Evolutionary conservation across 148 eudicot species (phyloP).

Genomic region (Tetragonia tetragonoides): DNA sequence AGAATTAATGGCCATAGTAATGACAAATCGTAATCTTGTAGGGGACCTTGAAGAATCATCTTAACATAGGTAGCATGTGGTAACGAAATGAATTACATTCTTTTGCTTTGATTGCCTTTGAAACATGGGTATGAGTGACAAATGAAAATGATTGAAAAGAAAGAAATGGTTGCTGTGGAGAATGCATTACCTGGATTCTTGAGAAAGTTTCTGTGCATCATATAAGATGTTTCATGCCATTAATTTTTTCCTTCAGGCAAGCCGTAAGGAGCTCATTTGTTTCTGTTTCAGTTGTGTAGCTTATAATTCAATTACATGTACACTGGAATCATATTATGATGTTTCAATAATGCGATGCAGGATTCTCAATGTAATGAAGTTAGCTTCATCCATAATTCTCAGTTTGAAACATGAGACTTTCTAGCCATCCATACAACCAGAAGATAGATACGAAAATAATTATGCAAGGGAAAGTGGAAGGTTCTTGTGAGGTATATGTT

Average conservation of each 20-base stretch:
- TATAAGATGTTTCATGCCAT: no score
- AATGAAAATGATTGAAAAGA: no score
- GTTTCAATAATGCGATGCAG: constrained; percentile 37
- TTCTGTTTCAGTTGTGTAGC: background rate
- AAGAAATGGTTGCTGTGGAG: no score
- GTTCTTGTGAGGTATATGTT: constrained; percentile 53
- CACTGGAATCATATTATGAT: background rate
- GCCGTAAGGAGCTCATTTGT: background rate
- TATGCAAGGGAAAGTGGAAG: constrained; percentile 72
- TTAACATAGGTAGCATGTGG: no score
- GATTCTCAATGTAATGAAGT: constrained; percentile 51
- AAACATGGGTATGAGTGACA: no score
- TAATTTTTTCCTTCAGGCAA: background rate
- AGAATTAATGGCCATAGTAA: no score
- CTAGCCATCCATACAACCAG: constrained; percentile 35
- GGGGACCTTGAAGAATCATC: background rate
- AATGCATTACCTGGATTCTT: no score
- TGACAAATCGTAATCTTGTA: no score
- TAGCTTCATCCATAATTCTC: constrained; percentile 66
- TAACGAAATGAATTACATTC: no score
- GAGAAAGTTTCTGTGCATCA: no score
- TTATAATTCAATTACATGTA: background rate
- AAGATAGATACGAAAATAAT: constrained; percentile 41
- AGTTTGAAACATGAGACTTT: constrained; percentile 41
- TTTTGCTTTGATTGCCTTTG: no score